phyloP scores from a whole-genome alignment of 306 rosid genomes.

The Cotoneaster glaucophyllus region DNA sequence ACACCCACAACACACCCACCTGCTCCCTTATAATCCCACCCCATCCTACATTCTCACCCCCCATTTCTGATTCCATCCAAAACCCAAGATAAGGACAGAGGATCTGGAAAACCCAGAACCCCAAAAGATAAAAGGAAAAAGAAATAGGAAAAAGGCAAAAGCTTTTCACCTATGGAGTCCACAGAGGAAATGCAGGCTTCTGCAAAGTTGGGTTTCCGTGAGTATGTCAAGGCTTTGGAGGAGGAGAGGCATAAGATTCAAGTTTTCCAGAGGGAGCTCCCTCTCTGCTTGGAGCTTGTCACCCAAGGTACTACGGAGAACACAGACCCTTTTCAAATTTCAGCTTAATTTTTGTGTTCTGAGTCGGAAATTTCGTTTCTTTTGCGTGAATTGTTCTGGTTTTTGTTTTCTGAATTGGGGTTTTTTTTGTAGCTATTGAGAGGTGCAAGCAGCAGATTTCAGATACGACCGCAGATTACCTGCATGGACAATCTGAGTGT shows the following conservation, averaged over 20 bases:
- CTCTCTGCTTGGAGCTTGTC: conserved; percentile 77
- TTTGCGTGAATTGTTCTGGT: not conserved
- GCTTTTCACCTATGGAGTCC: conserved; percentile 13
- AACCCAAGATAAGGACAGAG: not conserved
- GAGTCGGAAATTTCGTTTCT: not conserved
- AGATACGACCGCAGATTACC: conserved; percentile 51
- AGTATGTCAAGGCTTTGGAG: conserved; percentile 57
- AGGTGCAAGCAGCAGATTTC: conserved; percentile 49
- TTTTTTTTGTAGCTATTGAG: conserved; percentile 53
- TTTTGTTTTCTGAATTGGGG: not conserved
- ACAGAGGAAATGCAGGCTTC: conserved; percentile 44
- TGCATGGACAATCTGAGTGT: conserved; percentile 72
- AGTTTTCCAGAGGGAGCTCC: conserved; percentile 70
- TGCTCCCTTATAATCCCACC: not conserved
- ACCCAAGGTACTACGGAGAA: conserved; percentile 41
- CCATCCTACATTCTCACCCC: not conserved
- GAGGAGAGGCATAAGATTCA: conserved; percentile 61
- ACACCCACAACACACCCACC: conserved; percentile 2
- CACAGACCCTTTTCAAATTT: not conserved
- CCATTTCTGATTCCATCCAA: conserved; percentile 1
- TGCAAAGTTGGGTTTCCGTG: conserved; percentile 35
- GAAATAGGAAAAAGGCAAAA: not conserved
- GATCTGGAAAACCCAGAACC: not conserved
- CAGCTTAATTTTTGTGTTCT: conserved; percentile 1
- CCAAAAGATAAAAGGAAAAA: not conserved